A percentile compares a stretch with the other conserved stretches of the same genome.
phyloP scores from a whole-genome alignment of 2,329 filamentous ascomycete species.

The Claviceps quebecensis region DNA sequence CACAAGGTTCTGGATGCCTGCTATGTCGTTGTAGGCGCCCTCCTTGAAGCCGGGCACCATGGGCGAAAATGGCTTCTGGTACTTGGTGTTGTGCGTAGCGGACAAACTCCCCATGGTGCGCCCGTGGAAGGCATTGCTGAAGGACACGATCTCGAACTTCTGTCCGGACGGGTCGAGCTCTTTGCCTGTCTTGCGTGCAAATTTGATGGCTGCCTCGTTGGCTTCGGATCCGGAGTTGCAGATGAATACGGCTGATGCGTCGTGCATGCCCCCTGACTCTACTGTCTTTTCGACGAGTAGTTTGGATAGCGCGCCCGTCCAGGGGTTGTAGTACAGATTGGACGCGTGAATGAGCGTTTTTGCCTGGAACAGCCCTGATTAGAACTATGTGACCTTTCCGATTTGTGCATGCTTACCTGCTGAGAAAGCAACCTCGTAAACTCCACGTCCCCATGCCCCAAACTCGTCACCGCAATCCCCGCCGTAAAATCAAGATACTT shows the following conservation, averaged over 20 bases:
- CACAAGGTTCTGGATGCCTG: slow-evolving; percentile 56
- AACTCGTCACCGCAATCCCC: slow-evolving; percentile 85
- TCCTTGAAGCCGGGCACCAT: slow-evolving; percentile 92
- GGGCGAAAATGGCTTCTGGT: slow-evolving; percentile 85
- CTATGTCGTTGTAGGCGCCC: slow-evolving; percentile 72
- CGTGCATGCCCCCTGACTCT: slow-evolving; percentile 68
- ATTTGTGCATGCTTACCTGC: slow-evolving; percentile 38
- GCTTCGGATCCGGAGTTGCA: slow-evolving; percentile 96
- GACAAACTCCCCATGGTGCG: slow-evolving; percentile 89
- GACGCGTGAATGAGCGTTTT: slow-evolving; percentile 78
- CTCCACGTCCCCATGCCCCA: slow-evolving; percentile 80
- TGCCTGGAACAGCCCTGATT: slow-evolving; percentile 22
- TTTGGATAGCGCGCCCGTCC: slow-evolving; percentile 82
- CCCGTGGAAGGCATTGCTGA: slow-evolving; percentile 86
- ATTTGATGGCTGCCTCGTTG: slow-evolving; percentile 96
- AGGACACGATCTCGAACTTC: slow-evolving; percentile 81
- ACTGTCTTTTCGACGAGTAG: slow-evolving; percentile 70
- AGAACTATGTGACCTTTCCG: no score
- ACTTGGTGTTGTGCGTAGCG: slow-evolving; percentile 96
- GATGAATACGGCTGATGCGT: slow-evolving; percentile 69
- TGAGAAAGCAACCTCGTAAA: slow-evolving; percentile 62
- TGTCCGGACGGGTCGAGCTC: slow-evolving; percentile 52
- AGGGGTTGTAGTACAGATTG: slow-evolving; percentile 94
- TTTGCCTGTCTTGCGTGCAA: slow-evolving; percentile 83
- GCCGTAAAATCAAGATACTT: slow-evolving; percentile 90